Evolutionary conservation across 1,284 basidiomycete species (phyloP).

Genomic region (Acaromyces ingoldii): DNA sequence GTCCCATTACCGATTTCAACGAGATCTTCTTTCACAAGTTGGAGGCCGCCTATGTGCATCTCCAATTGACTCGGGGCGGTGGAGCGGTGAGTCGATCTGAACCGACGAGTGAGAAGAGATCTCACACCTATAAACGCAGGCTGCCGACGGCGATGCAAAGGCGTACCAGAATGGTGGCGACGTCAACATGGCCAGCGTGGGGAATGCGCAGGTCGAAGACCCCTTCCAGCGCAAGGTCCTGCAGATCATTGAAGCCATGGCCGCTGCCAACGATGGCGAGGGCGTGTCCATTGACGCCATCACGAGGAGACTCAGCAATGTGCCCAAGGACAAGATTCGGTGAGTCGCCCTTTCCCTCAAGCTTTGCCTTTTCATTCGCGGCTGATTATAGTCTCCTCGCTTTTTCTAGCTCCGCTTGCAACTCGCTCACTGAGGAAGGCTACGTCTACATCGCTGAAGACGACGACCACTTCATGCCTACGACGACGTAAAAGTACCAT

Average conservation of each 20-base stretch:
- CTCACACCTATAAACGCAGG: too few relatives aligned
- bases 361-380: too few relatives aligned
- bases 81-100: too few relatives aligned
- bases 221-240: conserved; percentile 5
- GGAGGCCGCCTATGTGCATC: conserved; percentile 57
- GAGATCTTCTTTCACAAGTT: conserved; percentile 77
- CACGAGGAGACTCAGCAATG: not conserved
- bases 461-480: conserved; percentile 7
- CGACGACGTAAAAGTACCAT: too few relatives aligned
- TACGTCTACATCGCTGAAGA: conserved; percentile 9
- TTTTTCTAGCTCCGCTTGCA: not conserved
- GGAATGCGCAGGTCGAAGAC: not conserved
- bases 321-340: not conserved
- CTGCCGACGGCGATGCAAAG: too few relatives aligned
- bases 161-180: not conserved
- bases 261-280: not conserved
- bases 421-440: not conserved
- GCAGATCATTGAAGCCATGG: not conserved
- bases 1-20: conserved; percentile 64
- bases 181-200: not conserved
- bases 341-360: not conserved
- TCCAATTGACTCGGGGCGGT: conserved; percentile 26
- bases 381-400: not conserved
- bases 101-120: too few relatives aligned
- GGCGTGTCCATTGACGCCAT: conserved; percentile 3